Conservation (phyloP, 2,329 filamentous ascomycete genomes). For the Stylonectria norvegica region DNA sequence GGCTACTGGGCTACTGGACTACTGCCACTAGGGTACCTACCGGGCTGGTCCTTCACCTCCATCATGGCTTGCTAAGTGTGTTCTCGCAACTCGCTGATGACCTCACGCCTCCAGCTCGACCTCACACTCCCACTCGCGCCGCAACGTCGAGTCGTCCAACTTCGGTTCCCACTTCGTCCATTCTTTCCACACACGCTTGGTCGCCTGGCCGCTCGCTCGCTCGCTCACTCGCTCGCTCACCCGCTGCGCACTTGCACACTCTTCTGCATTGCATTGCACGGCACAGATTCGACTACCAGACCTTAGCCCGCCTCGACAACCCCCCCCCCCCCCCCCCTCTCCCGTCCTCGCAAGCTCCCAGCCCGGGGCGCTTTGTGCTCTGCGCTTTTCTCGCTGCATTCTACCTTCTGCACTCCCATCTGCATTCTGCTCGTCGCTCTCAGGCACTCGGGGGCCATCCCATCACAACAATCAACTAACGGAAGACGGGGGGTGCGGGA, state of each 20-base stretch:
- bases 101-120: background rate
- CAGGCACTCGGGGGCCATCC: constrained; percentile 25
- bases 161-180: no score
- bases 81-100: background rate
- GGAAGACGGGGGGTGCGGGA: constrained; percentile 23
- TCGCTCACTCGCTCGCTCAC: no score
- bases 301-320: background rate
- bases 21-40: no score
- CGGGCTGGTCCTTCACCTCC: background rate
- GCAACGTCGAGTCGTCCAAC: no score
- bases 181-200: no score
- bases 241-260: no score
- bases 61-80: background rate
- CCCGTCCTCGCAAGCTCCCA: background rate
- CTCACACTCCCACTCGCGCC: background rate
- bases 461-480: constrained; percentile 23
- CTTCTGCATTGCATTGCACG: no score
- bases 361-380: background rate
- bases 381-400: background rate
- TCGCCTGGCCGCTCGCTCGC: no score
- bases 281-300: no score
- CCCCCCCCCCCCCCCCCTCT: background rate
- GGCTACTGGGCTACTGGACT: no score
- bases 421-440: no score
- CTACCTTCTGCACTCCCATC: no score